Evolutionary conservation across 768 basidiomycete genomes (phyloP).

Genomic region (button mushroom (Agaricus bisporus)): DNA sequence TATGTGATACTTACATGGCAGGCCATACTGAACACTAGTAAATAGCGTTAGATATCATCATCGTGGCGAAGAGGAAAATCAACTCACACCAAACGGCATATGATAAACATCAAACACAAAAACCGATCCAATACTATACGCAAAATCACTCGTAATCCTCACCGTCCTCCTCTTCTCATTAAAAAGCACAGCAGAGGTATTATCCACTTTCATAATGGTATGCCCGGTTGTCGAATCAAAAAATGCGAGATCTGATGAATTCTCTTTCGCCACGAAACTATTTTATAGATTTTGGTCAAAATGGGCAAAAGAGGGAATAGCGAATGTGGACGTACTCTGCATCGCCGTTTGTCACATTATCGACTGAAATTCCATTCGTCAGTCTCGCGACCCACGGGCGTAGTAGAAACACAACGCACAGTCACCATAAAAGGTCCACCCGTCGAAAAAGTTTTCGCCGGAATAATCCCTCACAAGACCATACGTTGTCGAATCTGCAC

Average conservation of each 20-base stretch:
- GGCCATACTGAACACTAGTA: slow-evolving; percentile 68
- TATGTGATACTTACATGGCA: slow-evolving; percentile 43
- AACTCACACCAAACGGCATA: slow-evolving; percentile 33
- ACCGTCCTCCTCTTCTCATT: slow-evolving; percentile 61
- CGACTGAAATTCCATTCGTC: not conserved
- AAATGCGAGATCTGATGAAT: slow-evolving; percentile 23
- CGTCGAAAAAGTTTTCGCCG: slow-evolving; percentile 17
- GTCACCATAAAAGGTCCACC: slow-evolving; percentile 14
- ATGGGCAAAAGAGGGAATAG: not conserved
- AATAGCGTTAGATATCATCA: not conserved
- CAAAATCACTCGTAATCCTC: slow-evolving; percentile 49
- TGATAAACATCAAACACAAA: slow-evolving; percentile 61
- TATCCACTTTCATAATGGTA: slow-evolving; percentile 71
- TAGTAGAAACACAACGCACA: not conserved
- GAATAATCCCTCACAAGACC: slow-evolving; percentile 17
- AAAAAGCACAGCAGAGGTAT: slow-evolving; percentile 44
- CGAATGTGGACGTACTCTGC: not conserved
- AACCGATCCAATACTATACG: slow-evolving; percentile 47
- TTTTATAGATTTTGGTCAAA: not conserved
- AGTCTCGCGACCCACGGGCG: not conserved
- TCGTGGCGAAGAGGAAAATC: not conserved
- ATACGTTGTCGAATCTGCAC: not conserved
- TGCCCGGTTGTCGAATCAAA: slow-evolving; percentile 54
- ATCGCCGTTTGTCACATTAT: not conserved
- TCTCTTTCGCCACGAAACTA: not conserved